These are phyloP conservation scores for Monilinia polystroma DNA, from an alignment of 2,329 filamentous ascomycete genomes.

Conservation along the genomic window DNA sequence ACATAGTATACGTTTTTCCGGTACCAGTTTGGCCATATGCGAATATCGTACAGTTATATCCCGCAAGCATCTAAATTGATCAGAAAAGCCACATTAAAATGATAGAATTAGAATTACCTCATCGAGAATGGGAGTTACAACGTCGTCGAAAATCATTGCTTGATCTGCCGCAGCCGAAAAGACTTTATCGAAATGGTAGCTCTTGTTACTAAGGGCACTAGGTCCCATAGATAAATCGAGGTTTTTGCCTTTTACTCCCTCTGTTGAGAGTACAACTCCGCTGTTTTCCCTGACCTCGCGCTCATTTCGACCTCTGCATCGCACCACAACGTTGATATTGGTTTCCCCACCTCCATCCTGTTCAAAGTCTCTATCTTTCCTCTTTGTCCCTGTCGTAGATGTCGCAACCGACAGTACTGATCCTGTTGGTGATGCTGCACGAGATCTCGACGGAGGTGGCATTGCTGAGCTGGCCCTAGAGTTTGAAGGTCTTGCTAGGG, in stretches of 20 bases:
- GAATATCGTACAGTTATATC: slow-evolving; percentile 98
- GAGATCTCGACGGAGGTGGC: slow-evolving; percentile 33
- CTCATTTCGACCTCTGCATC: slow-evolving; percentile 89
- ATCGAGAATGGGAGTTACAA: slow-evolving; percentile 87
- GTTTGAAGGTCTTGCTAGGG: slow-evolving; percentile 28
- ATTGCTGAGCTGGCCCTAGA: slow-evolving; percentile 48
- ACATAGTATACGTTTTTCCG: slow-evolving; percentile 99
- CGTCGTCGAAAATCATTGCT: slow-evolving; percentile 90
- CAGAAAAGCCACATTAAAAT: slow-evolving; percentile 20
- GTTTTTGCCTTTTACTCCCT: slow-evolving; percentile 80
- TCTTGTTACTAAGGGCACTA: slow-evolving; percentile 90
- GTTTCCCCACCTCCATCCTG: slow-evolving; percentile 74
- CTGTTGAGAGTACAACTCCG: slow-evolving; percentile 83
- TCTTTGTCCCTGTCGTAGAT: slow-evolving; percentile 63
- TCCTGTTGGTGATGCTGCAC: slow-evolving; percentile 62
- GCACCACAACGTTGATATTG: slow-evolving; percentile 96
- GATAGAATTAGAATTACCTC: slow-evolving; percentile 60
- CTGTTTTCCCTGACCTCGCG: slow-evolving; percentile 93
- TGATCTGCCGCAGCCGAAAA: slow-evolving; percentile 95
- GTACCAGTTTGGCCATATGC: slow-evolving; percentile 98
- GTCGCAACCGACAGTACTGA: slow-evolving; percentile 60
- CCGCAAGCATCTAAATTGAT: slow-evolving; percentile 71
- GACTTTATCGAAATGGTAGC: slow-evolving; percentile 94
- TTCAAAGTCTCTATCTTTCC: slow-evolving; percentile 85
- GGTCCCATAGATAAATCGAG: slow-evolving; percentile 91